Base-by-base conservation (phyloP, 208 protist genomes). In the Wallacemonas collosoma region DNA sequence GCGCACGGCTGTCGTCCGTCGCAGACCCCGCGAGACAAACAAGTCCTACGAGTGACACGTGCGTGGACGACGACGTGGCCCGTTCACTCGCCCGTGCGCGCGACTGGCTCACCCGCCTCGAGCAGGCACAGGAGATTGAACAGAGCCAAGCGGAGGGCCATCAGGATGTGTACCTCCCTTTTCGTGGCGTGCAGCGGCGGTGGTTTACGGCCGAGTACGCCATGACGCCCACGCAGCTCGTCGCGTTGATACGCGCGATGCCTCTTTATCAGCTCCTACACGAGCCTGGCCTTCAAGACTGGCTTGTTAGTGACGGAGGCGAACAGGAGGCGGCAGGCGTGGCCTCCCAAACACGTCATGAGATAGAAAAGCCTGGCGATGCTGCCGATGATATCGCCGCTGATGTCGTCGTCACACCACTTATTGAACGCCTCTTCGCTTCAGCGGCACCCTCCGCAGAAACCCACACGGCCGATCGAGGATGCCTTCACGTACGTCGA, bases 161-260 rank as follows among this genome's bases (percentile, higher is more conserved):
- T 71, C 68, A 69, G 35, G 91, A 96, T 63, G 81, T 87, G 48
- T 93, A 91, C 60, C 88, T 96, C 44, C 91, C 91, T 2, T 96
- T 96, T 48, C 75, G 75, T 8, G 78, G 77, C 7, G 85, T 88
- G 35, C 83, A 82, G 12, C 73, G 89, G 2, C 88, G 89, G 9
- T 89, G 81, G 86, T 93, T 93, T 67, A 75, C 67, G 35, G 88
- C 83, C 0, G 86, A 93, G 72, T 93, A 93, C 64, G 76, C 81
- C 3, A 56, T 91, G 26, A 75, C 61, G 0, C 82, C 87, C 9
- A 44, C 65, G n/a, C 74, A 92, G 73, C 63, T 94, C 36, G 76
- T 55, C 9, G 81, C 83, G 15, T 43, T 63, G 36, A 82, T 82
- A 50, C 76, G 91, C 17, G 80, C 78, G 3, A 66, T 85, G n/a